A percentile compares a stretch with the other conserved stretches of the same genome.
phyloP scores from a whole-genome alignment of 495 filamentous ascomycete species.

The Penicillium desertorum region DNA sequence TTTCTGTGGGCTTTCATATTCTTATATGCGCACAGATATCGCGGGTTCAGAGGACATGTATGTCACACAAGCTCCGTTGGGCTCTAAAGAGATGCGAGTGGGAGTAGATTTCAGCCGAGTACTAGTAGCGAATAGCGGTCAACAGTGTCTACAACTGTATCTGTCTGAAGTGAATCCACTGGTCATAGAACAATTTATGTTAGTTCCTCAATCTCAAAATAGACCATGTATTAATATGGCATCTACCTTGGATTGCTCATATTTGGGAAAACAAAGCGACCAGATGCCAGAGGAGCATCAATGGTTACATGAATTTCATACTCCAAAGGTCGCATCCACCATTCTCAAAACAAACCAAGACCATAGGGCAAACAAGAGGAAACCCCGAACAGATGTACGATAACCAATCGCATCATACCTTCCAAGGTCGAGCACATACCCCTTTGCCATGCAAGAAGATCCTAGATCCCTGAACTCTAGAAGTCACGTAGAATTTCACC shows the following conservation, averaged over 20 bases:
- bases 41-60: not conserved
- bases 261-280: not conserved
- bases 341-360: not conserved
- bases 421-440: not conserved
- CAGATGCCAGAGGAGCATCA: too few species aligned
- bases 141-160: not conserved
- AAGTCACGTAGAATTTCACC: constrained; percentile 3
- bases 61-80: not conserved
- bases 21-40: not conserved
- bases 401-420: not conserved
- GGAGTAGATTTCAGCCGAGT: too few species aligned
- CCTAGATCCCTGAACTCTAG: constrained; percentile 9
- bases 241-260: not conserved
- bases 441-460: not conserved
- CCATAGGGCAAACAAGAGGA: not conserved
- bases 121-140: not conserved
- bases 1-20: not conserved
- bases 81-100: not conserved
- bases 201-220: too few species aligned
- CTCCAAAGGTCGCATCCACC: not conserved
- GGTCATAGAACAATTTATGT: not conserved
- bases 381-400: not conserved
- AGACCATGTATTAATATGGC: not conserved
- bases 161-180: not conserved
- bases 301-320: not conserved